A percentile compares a stretch with the other conserved stretches of the same genome.
phyloP scores from a whole-genome alignment of 345 rosid genomes.

The Sapria himalayana region DNA sequence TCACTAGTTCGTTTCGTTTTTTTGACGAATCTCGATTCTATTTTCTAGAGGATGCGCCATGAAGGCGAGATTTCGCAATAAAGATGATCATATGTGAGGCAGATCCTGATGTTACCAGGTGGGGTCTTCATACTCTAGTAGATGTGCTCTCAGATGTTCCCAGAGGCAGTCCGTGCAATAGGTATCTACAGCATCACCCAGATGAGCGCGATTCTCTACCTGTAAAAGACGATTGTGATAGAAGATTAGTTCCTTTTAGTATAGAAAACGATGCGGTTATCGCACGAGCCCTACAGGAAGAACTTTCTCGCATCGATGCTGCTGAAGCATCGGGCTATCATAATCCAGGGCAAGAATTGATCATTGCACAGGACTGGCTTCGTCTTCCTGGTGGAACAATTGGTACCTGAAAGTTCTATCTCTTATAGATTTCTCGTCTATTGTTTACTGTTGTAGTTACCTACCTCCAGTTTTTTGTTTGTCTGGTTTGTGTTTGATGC shows the following conservation, averaged over 20 bases:
- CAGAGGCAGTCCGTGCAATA: conserved; percentile 25
- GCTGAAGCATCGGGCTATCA: conserved; percentile 27
- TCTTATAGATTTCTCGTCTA: neutral
- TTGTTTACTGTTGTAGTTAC: conserved; percentile 1
- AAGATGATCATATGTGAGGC: conserved; percentile 19
- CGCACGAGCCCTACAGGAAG: conserved; percentile 58
- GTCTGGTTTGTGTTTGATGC: conserved; percentile 4
- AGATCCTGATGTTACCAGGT: conserved; percentile 59
- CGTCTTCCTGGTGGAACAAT: conserved; percentile 14
- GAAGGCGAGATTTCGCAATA: conserved; percentile 4
- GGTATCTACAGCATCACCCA: conserved; percentile 28
- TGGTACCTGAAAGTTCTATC: conserved; percentile 4
- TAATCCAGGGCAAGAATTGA: conserved; percentile 17
- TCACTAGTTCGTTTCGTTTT: too few relatives aligned
- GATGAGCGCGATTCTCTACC: conserved; percentile 23
- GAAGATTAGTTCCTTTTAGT: conserved; percentile 14
- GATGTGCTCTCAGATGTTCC: conserved; percentile 38
- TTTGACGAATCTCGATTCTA: too few relatives aligned
- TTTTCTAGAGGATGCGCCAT: too few relatives aligned
- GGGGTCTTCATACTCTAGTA: conserved; percentile 49
- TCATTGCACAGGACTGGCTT: conserved; percentile 51
- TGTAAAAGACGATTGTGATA: conserved; percentile 35
- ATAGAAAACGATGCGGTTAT: conserved; percentile 63
- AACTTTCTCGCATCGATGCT: conserved; percentile 36
- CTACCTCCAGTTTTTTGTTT: neutral